Evolutionary conservation across 148 eudicot genomes (phyloP), one percentile per base, ranked within the genome.

Genomic region (Dysphania ambrosioides): DNA sequence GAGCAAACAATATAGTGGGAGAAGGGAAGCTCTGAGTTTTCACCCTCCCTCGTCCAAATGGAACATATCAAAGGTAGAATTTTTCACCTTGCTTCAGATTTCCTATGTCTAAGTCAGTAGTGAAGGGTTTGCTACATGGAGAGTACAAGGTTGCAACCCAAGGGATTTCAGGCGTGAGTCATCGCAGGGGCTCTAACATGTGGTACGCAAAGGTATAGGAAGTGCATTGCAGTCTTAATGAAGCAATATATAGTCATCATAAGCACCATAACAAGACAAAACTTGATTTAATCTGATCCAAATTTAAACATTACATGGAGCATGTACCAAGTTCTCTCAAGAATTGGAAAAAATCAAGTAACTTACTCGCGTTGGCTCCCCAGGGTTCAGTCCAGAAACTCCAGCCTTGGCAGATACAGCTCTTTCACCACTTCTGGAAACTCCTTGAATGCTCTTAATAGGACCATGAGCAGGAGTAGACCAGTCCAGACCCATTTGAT

Each of bases 401-500:
- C 81, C 73, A 35, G 73, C 61, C 75, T 78, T 78, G n/a, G 62
- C 49, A 44, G 61, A 67, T 72, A 73, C 51, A 78, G 47, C 72
- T 44, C 72, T 44, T 72, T 68, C 77, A 70, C 62, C 77, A 76
- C 68, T 82, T 82, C 83, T 68, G 38, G 79, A 35, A 74, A 76
- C 56, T 65, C 83, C 84, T 63, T 72, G 81, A 29, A 62, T 44
- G 73, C 68, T 83, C 42, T 60, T 82, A 51, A 88, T 77, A 66
- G 94, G 96, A 65, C 90, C 91, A 80, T 95, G 99, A 68, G 84
- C 34, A 31, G 97, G 94, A 72, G 86, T 84, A 72, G 92, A 85
- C 87, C 93, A 92, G 81, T 90, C 91, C 65, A 95, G 32, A 66
- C 97, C 97, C 87, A 87, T 82, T 73, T 90, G 96, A 84, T 90